Evolutionary conservation across 2,329 filamentous ascomycete species (phyloP), one percentile per base, ranked within the genome.

Genomic region (Ceratocystis papillata): DNA sequence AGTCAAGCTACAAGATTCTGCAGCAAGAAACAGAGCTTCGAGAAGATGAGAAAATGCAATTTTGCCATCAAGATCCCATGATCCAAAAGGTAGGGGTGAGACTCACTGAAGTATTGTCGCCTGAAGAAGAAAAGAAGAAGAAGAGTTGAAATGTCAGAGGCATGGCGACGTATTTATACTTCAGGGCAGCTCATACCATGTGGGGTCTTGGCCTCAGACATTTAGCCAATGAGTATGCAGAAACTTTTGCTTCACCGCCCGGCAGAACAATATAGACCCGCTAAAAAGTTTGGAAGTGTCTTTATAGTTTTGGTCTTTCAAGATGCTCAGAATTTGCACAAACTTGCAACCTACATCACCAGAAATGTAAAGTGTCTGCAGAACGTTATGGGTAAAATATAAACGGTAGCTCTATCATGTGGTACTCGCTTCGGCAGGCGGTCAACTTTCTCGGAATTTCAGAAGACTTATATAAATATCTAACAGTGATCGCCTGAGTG

Each of bases 31-130:
- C 28, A 59, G 37, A 37, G 55, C 17, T 17, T 59, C 6, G 8
- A 25, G 50, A 59, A 37, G 30, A n/a, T 15, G 28, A 20, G 6
- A n/a, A 37, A 30, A 8, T n/a, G 28, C 12, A 28, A 37, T 4
- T 28, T 25, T 17, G 5, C 8, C 8, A 22, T 7, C n/a, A 22
- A 48, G 20, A 22, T 25, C 48, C 73, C 70, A 73, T 71, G 67
- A 69, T 67, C 7, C 55, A 15, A 67, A 69, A 65, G 70, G 73
- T 73, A 73, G 73, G 74, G 76, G 75, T 72, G 69, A 65, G 72
- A 57, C 75, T 71, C 76, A 79, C 77, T 83, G 77, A 81, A 81
- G 80, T 83, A 83, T 83, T 82, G 80, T 84, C 81, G 81, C 81
- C 80, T 66, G 65, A 77, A 82, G 75, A 80, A 76, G 77, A 83